phyloP scores from a whole-genome alignment of 148 eudicot species.

The Cornus controversa region DNA sequence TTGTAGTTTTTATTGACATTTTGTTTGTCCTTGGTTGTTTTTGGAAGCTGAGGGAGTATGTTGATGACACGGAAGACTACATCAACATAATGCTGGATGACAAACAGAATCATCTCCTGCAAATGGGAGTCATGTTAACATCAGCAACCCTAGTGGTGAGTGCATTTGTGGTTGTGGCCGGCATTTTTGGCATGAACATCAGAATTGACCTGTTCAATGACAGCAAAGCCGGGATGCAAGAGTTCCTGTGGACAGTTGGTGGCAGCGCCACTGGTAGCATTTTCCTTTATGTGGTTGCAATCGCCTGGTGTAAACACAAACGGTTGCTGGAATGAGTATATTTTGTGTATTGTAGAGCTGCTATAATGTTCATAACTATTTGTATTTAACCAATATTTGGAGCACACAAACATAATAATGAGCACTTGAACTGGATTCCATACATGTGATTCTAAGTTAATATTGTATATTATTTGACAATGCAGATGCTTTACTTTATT shows the following conservation, averaged over 20 bases:
- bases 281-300: conserved; percentile 71
- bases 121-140: conserved; percentile 96
- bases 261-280: conserved; percentile 69
- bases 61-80: conserved; percentile 98
- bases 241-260: conserved; percentile 86
- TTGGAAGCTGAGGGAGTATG: conserved; percentile 85
- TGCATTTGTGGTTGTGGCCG: conserved; percentile 88
- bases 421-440: background rate
- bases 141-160: conserved; percentile 89
- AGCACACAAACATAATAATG: background rate
- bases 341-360: background rate
- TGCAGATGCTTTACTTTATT: background rate
- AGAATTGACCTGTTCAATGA: conserved; percentile 54
- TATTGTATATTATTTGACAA: background rate
- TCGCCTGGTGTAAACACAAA: conserved; percentile 90
- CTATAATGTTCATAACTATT: background rate
- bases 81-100: conserved; percentile 97
- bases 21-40: background rate
- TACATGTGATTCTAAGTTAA: background rate
- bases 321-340: conserved; percentile 62
- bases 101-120: conserved; percentile 96
- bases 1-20: background rate
- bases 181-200: conserved; percentile 89
- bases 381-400: background rate
- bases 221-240: conserved; percentile 36